Percentiles rank a stretch among this genome's conserved stretches.
phyloP scores from a whole-genome alignment of 1,284 basidiomycete genomes.

The Tetrapyrgos nigripes region DNA sequence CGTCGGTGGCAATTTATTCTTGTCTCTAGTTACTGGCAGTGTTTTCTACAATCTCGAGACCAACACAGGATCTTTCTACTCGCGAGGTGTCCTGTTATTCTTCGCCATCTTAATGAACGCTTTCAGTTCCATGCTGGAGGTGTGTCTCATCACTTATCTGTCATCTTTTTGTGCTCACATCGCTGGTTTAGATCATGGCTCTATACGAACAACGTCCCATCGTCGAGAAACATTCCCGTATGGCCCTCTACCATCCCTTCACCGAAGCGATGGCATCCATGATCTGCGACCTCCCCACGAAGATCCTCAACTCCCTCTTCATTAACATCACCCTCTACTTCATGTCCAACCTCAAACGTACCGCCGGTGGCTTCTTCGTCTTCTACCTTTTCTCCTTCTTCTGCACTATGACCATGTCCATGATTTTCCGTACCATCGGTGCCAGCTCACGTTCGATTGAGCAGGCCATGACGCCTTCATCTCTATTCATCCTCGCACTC shows the following conservation, averaged over 20 bases:
- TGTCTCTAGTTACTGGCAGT: conserved; percentile 50
- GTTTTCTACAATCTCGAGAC: conserved; percentile 53
- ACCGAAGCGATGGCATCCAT: conserved; percentile 26
- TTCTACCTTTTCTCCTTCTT: conserved; percentile 41
- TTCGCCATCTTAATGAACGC: conserved; percentile 27
- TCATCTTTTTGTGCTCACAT: neutral
- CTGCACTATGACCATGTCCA: conserved; percentile 45
- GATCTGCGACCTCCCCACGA: conserved; percentile 25
- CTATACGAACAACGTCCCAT: conserved; percentile 51
- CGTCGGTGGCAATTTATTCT: conserved; percentile 20
- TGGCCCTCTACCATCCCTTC: conserved; percentile 17
- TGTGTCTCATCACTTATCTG: neutral
- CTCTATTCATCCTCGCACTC: conserved; percentile 45
- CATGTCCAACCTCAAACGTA: conserved; percentile 20
- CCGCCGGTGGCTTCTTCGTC: conserved; percentile 20
- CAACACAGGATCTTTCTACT: conserved; percentile 52
- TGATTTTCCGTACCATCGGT: conserved; percentile 50
- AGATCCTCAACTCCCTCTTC: conserved; percentile 19
- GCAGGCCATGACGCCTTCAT: conserved; percentile 47
- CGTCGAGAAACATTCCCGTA: conserved; percentile 28
- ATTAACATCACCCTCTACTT: conserved; percentile 14
- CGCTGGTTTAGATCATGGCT: conserved; percentile 14
- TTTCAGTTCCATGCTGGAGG: conserved; percentile 10
- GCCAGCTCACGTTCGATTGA: conserved; percentile 42
- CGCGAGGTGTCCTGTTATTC: conserved; percentile 47